Conservation (phyloP, 208 protist species). For the Wallacemonas rigidus region DNA sequence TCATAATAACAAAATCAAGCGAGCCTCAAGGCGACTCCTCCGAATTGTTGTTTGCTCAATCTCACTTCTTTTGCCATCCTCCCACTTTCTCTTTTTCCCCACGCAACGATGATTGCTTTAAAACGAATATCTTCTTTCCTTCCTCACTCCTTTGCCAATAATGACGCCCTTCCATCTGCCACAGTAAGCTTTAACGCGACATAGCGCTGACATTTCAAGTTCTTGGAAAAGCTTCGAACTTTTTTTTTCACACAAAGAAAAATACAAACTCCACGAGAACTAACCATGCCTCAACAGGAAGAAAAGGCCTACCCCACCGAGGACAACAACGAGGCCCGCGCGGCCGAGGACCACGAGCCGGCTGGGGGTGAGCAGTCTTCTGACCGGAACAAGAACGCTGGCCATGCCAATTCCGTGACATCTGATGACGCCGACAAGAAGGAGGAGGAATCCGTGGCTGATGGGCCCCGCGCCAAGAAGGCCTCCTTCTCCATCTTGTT, state of each 20-base stretch:
- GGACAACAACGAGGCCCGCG: slow-evolving; percentile 22
- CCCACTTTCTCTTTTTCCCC: no score
- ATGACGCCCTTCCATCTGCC: background rate
- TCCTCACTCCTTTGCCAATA: background rate
- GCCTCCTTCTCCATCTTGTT: slow-evolving; percentile 29
- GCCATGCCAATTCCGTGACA: slow-evolving; percentile 18
- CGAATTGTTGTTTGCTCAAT: no score
- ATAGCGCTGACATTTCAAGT: slow-evolving; percentile 1
- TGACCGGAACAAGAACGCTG: slow-evolving; percentile 6
- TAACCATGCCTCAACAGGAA: slow-evolving; percentile 20
- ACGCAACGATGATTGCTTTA: background rate
- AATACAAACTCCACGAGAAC: slow-evolving; percentile 9
- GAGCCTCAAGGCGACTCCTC: no score
- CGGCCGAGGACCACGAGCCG: slow-evolving; percentile 33
- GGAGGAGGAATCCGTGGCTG: slow-evolving; percentile 16
- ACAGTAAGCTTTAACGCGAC: slow-evolving; percentile 23
- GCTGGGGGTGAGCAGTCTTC: slow-evolving; percentile 15
- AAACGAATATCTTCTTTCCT: background rate
- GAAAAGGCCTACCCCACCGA: slow-evolving; percentile 32
- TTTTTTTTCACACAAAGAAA: slow-evolving; percentile 28
- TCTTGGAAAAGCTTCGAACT: slow-evolving; percentile 2
- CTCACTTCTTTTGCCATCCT: no score
- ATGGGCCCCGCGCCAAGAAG: slow-evolving; percentile 20
- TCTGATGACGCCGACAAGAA: slow-evolving; percentile 12
- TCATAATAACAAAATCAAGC: no score